Base-by-base conservation (phyloP, 2,329 filamentous ascomycete genomes). In the Xylariaceae sp. region DNA sequence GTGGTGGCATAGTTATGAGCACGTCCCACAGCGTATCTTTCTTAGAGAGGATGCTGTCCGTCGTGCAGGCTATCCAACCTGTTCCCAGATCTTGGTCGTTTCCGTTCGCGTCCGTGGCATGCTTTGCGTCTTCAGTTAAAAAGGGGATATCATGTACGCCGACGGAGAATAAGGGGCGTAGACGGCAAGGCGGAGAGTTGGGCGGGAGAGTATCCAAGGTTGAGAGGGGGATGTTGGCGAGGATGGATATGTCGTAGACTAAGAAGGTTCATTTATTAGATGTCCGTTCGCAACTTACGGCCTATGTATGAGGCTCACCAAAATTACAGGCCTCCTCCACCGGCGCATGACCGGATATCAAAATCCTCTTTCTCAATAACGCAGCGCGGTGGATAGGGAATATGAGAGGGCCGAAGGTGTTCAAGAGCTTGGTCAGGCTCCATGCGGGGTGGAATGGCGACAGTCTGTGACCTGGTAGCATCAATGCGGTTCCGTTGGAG, bases 61-160 rank as follows among this genome's bases (percentile, higher is more conserved):
- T 97, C 3, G 92, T 96, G 68, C 91, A 96, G 11, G 92, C 94
- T 51, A 96, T 85, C 90, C 91, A 99, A 36, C 90, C 88, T 12
- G 78, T 71, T 31, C 76, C 76, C 19, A 70, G 65, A 39, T 81
- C 76, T 19, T 75, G 77, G 39, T 71, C 66, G 39, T 60, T 62
- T 32, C 67, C 63, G 7, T 58, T 53, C n/a, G 64, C 17, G 6
- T 54, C 41, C 67, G 63, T 71, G 69, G 42, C 45, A 2, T 72
- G 71, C 19, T 75, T 71, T n/a, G 76, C 76, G 55, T 87, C 78
- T 48, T 82, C 75, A 58, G 84, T 76, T 5, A 97, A 77, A 49
- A 86, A 83, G 5, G 88, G 82, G 44, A 99, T 96, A 64, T 99
- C 94, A 66, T 96, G 89, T 14, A 99, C 85, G 44, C 94, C 94